A percentile compares a stretch with the other conserved stretches of the same genome.
phyloP scores from a whole-genome alignment of 768 basidiomycete species.

The Lentinus tigrinus region DNA sequence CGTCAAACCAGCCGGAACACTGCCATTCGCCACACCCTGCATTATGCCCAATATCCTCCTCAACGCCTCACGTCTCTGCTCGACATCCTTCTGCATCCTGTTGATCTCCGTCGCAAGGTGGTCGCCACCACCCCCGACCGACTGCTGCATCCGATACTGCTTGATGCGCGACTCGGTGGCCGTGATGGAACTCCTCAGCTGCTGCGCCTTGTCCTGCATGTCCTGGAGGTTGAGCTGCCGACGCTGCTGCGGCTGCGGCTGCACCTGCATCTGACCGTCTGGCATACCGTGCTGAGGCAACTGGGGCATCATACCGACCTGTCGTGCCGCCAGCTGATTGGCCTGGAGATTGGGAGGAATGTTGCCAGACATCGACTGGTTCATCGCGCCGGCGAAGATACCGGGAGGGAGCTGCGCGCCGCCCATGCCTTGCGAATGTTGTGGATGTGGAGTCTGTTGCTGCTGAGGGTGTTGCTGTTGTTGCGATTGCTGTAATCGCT shows the following conservation, averaged over 20 bases:
- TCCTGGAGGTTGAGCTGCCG: not conserved
- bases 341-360: constrained; percentile 7
- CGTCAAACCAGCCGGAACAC: not conserved
- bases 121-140: not conserved
- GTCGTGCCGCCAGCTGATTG: constrained; percentile 7
- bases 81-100: constrained; percentile 3
- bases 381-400: constrained; percentile 9
- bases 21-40: not conserved
- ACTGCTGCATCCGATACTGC: constrained; percentile 2
- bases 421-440: constrained; percentile 6
- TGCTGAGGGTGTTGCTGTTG: constrained; percentile 19
- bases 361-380: not conserved
- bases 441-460: constrained; percentile 14
- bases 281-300: constrained; percentile 1
- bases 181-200: not conserved
- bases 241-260: constrained; percentile 8
- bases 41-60: not conserved
- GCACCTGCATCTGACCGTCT: constrained; percentile 33
- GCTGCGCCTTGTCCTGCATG: constrained; percentile 10
- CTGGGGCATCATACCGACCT: constrained; percentile 4
- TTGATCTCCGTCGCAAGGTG: constrained; percentile 5
- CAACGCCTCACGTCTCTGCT: not conserved
- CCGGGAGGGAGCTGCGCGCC: constrained; percentile 4
- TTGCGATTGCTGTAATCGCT: constrained; percentile 16
- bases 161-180: constrained; percentile 3